phyloP scores from a whole-genome alignment of 495 filamentous ascomycete genomes.

The Cercophora samala region DNA sequence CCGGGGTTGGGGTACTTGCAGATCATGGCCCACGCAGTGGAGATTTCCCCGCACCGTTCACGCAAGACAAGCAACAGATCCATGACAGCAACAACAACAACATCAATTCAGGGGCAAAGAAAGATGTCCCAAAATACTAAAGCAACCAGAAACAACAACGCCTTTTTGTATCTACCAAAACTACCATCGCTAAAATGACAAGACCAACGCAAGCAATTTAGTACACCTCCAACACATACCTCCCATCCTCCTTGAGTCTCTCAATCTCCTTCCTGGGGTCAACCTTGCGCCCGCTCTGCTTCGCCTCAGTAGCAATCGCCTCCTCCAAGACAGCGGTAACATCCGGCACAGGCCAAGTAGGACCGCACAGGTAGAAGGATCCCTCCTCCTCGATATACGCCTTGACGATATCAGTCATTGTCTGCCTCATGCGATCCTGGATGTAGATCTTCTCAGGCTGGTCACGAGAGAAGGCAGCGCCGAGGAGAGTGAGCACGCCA shows the following conservation, averaged over 20 bases:
- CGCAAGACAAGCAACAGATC: background rate
- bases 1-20: constrained; percentile 5
- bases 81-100: background rate
- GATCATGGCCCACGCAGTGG: background rate
- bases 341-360: constrained; percentile 99
- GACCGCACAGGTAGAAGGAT: constrained; percentile 93
- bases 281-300: constrained; percentile 67
- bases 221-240: constrained; percentile 96
- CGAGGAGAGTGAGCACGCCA: constrained; percentile 90
- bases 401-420: constrained; percentile 76
- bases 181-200: background rate
- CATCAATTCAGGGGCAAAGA: background rate
- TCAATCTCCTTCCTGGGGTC: constrained; percentile 93
- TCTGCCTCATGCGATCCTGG: constrained; percentile 95
- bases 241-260: constrained; percentile 84
- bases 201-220: constrained; percentile 39
- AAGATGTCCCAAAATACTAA: background rate
- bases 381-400: constrained; percentile 87
- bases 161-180: constrained; percentile 5
- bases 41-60: constrained; percentile 13
- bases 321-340: constrained; percentile 91
- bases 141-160: background rate
- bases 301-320: constrained; percentile 78
- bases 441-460: constrained; percentile 99
- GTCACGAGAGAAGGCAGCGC: constrained; percentile 92